Conservation (phyloP, 2,329 filamentous ascomycete species). For the Dryadomyces quercivorus region DNA sequence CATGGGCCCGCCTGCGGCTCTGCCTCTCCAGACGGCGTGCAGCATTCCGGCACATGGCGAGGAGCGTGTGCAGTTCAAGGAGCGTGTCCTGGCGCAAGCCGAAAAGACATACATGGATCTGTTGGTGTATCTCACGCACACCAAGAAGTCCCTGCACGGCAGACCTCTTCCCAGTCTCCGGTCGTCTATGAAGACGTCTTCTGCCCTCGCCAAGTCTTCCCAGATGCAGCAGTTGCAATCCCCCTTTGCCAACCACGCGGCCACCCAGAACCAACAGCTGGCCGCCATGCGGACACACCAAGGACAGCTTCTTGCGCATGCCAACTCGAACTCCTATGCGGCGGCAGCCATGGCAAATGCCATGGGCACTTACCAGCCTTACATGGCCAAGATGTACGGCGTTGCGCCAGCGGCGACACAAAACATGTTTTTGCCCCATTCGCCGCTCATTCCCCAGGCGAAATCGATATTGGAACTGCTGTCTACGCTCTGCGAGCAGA, state of each 20-base stretch:
- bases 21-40: neutral
- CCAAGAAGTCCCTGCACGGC: slow-evolving; percentile 34
- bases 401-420: neutral
- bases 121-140: slow-evolving; percentile 49
- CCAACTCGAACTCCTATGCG: neutral
- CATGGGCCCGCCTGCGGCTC: neutral
- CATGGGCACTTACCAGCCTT: slow-evolving; percentile 9
- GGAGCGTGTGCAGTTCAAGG: slow-evolving; percentile 40
- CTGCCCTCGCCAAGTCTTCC: slow-evolving; percentile 36
- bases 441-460: slow-evolving; percentile 36
- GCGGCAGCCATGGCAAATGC: slow-evolving; percentile 7
- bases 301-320: neutral
- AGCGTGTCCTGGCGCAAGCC: slow-evolving; percentile 57
- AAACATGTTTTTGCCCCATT: slow-evolving; percentile 23
- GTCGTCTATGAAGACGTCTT: slow-evolving; percentile 32
- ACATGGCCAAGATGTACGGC: slow-evolving; percentile 9
- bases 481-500: slow-evolving; percentile 63
- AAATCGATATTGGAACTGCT: slow-evolving; percentile 59
- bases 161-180: slow-evolving; percentile 25
- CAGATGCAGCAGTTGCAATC: slow-evolving; percentile 13
- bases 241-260: neutral
- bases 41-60: slow-evolving; percentile 5
- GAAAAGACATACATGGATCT: slow-evolving; percentile 63
- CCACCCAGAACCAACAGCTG: neutral
- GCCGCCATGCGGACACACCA: neutral